Percentiles rank a stretch among this genome's conserved stretches.
phyloP scores from a whole-genome alignment of 2,329 filamentous ascomycete species.

The Claviceps humidiphila region DNA sequence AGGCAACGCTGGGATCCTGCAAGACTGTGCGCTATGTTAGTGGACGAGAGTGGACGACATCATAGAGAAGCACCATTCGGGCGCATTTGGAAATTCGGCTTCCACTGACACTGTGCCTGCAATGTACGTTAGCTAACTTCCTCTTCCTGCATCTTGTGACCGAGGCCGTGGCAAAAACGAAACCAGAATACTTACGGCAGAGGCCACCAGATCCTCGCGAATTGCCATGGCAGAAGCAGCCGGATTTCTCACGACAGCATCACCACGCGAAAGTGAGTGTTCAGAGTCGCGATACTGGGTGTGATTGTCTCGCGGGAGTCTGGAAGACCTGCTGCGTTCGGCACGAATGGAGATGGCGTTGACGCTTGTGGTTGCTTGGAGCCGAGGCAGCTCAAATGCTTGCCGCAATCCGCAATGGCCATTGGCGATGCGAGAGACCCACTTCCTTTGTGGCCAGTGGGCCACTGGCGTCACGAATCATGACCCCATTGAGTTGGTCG shows the following conservation, averaged over 20 bases:
- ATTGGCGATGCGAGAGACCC: too few relatives aligned
- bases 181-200: constrained; percentile 44
- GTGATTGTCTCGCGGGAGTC: not conserved
- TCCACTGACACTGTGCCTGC: constrained; percentile 30
- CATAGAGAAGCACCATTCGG: not conserved
- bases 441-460: too few relatives aligned
- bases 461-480: too few relatives aligned
- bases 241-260: constrained; percentile 14
- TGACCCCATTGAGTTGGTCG: too few relatives aligned
- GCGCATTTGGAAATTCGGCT: not conserved
- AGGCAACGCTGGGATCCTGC: constrained; percentile 82
- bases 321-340: constrained; percentile 9
- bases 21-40: constrained; percentile 48
- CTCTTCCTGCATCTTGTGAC: not conserved
- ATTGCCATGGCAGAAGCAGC: constrained; percentile 50
- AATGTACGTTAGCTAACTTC: constrained; percentile 2
- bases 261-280: constrained; percentile 6
- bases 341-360: constrained; percentile 3
- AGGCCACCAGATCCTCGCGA: constrained; percentile 83
- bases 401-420: too few relatives aligned
- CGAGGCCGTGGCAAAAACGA: not conserved
- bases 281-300: not conserved
- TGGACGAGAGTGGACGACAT: not conserved
- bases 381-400: constrained; percentile 16
- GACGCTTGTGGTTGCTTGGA: constrained; percentile 4